Evolutionary conservation across 805 yeast species (phyloP).

Genomic region (Peterozyma toletana): DNA sequence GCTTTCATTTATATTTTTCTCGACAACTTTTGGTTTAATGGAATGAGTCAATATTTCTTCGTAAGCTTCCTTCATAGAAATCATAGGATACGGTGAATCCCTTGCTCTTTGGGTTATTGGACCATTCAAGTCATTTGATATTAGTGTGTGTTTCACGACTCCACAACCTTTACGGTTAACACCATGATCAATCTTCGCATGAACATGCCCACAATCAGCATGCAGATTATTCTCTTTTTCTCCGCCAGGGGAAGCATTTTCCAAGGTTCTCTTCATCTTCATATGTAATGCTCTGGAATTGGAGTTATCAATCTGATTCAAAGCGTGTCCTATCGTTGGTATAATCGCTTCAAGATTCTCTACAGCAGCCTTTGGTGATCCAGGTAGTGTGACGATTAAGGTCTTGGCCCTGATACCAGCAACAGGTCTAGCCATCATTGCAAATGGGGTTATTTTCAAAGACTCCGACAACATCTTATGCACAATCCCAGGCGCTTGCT

Average conservation of each 20-base stretch:
- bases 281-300: conserved; percentile 34
- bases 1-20: conserved; percentile 20
- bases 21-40: conserved; percentile 18
- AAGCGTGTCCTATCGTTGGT: conserved; percentile 33
- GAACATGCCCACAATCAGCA: conserved; percentile 11
- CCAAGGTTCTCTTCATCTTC: conserved; percentile 18
- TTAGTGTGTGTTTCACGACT: conserved; percentile 28
- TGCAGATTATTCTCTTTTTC: conserved; percentile 3
- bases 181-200: conserved; percentile 14
- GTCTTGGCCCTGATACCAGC: conserved; percentile 34
- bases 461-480: conserved; percentile 38
- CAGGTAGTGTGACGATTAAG: conserved; percentile 41
- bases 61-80: conserved; percentile 33
- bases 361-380: conserved; percentile 40
- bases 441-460: conserved; percentile 36
- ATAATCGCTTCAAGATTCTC: conserved; percentile 35
- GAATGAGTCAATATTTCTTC: conserved; percentile 23
- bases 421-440: conserved; percentile 41
- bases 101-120: conserved; percentile 37
- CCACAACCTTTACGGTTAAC: conserved; percentile 16
- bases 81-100: conserved; percentile 41
- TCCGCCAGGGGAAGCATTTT: conserved; percentile 16
- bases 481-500: conserved; percentile 41
- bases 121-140: conserved; percentile 24
- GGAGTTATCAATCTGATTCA: conserved; percentile 25